Percentiles rank a stretch among this genome's conserved stretches.
Conservation (phyloP, 768 basidiomycete species). For the Boletus tomentosulus region DNA sequence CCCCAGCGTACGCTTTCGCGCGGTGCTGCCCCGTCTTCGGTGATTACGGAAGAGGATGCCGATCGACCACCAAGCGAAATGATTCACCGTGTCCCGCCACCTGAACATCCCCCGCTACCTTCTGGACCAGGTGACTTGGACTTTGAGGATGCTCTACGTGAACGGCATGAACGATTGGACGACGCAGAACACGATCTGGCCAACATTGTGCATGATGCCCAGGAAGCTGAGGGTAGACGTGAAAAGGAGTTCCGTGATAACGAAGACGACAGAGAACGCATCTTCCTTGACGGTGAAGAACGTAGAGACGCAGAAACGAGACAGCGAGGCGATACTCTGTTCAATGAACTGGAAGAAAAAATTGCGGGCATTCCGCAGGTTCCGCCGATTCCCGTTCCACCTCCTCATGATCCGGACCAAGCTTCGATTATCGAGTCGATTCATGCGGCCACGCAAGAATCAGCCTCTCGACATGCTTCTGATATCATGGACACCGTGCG, state of each 20-base stretch:
- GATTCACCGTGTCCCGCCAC: slow-evolving; percentile 22
- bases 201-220: slow-evolving; percentile 44
- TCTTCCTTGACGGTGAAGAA: slow-evolving; percentile 57
- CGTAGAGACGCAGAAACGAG: slow-evolving; percentile 54
- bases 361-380: slow-evolving; percentile 22
- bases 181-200: slow-evolving; percentile 51
- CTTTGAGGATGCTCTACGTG: slow-evolving; percentile 43
- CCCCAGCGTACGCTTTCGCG: slow-evolving; percentile 15
- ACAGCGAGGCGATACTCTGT: slow-evolving; percentile 30
- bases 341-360: slow-evolving; percentile 27
- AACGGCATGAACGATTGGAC: slow-evolving; percentile 50
- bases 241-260: slow-evolving; percentile 60
- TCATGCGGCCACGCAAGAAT: slow-evolving; percentile 45
- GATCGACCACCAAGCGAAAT: slow-evolving; percentile 22
- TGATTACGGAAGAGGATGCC: slow-evolving; percentile 17
- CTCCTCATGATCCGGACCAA: slow-evolving; percentile 24
- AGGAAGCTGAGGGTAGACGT: slow-evolving; percentile 59
- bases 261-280: slow-evolving; percentile 60
- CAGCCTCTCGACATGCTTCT: slow-evolving; percentile 50
- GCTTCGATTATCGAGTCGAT: slow-evolving; percentile 35
- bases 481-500: slow-evolving; percentile 58
- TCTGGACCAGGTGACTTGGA: slow-evolving; percentile 28
- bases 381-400: slow-evolving; percentile 19
- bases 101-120: slow-evolving; percentile 10
- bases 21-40: slow-evolving; percentile 8